Evolutionary conservation across 2,329 filamentous ascomycete species (phyloP), one percentile per base, ranked within the genome.

Genomic region (Venturiaceae sp.): DNA sequence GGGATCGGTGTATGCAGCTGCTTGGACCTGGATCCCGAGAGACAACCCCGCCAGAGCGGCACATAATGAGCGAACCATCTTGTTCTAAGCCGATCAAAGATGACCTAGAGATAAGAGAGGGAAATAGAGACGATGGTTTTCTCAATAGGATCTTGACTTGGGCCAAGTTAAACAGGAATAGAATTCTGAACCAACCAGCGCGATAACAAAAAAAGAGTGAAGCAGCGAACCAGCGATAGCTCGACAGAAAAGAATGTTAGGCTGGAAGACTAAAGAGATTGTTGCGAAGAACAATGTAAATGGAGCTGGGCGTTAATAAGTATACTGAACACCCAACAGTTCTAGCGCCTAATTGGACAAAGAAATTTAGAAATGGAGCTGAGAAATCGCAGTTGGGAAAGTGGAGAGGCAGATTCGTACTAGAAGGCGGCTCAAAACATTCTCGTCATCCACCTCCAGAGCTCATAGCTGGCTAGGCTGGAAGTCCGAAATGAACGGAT

Each of bases 1-100:
- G 14, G 30, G 32, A 36, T 54, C 52, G 34, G 32, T 54, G 52
- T 36, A 54, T 36, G 52, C 52, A 39, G 52, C 23, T n/a, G 52
- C 32, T 36, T 54, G 52, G 33, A 36, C 50, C 21, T 53, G 50
- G 13, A 53, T 5, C 7, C 30, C 30, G 11, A 54, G 52, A 5
- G 30, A 3, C 19, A 54, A 19, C 52, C 16, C 52, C 52, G 52
- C 36, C 28, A 54, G 13, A 54, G 36, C 36, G 32, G 52, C 36
- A 16, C 8, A 50, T 7, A 30, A 26, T 8, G 23, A 2, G 26
- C 44, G 44, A 28, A 16, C 5, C 44, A 30, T 30, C 19, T 28
- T 50, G 23, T 30, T 50, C 44, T 28, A 28, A 26, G 16, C 30
- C 13, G 13, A 8, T 8, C 5, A 50, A 21, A 23, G 23, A 21